Conservation (phyloP, 768 basidiomycete genomes). For the Hortiboletus campestris region DNA sequence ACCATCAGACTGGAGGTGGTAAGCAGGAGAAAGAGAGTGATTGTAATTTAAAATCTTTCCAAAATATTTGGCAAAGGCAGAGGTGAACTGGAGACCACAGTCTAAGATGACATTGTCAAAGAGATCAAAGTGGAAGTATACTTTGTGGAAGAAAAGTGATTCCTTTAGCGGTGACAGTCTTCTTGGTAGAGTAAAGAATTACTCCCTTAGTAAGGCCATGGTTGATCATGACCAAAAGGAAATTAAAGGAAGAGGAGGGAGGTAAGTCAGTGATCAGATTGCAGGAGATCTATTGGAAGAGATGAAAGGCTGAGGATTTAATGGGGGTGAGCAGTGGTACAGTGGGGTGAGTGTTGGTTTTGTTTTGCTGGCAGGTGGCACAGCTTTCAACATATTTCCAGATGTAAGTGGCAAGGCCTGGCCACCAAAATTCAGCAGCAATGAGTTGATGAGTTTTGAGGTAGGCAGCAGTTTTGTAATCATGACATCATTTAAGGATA, state of each 20-base stretch:
- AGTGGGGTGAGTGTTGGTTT: background rate
- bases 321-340: too few species aligned
- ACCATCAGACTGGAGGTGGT: background rate
- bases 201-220: background rate
- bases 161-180: constrained; percentile 15
- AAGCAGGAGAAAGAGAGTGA: background rate
- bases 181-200: constrained; percentile 24
- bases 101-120: background rate
- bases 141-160: background rate
- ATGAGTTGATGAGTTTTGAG: background rate
- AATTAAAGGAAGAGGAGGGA: too few species aligned
- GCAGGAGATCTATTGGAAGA: background rate
- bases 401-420: too few species aligned
- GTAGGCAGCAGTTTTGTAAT: background rate
- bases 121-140: background rate
- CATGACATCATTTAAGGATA: background rate
- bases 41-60: too few species aligned
- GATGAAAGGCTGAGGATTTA: too few species aligned
- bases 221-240: background rate
- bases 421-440: background rate
- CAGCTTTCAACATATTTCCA: too few species aligned
- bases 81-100: too few species aligned
- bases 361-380: too few species aligned
- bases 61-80: too few species aligned
- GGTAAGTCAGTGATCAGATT: constrained; percentile 15